A percentile compares a stretch with the other conserved stretches of the same genome.
Evolutionary conservation across 2,329 filamentous ascomycete species (phyloP).

Genomic region (Hypoxylon sp.): DNA sequence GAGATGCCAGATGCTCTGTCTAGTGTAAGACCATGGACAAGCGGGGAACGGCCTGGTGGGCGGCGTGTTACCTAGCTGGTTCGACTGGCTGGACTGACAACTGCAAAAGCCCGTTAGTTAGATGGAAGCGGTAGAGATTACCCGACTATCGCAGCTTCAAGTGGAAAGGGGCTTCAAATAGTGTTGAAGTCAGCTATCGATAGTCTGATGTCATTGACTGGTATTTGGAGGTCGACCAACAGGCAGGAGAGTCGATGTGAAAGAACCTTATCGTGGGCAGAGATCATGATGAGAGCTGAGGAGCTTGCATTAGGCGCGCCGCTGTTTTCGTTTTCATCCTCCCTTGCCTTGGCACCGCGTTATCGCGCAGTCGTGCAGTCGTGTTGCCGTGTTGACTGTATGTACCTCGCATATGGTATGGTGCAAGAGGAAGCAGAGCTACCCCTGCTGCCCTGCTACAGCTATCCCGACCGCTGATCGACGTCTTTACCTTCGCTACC

Average conservation of each 20-base stretch:
- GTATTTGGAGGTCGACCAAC: constrained; percentile 12
- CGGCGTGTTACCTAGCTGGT: constrained; percentile 5
- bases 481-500: too few species aligned
- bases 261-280: neutral
- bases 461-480: neutral
- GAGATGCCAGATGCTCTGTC: constrained; percentile 5
- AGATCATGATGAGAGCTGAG: neutral
- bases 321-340: constrained; percentile 30
- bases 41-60: constrained; percentile 12
- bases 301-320: neutral
- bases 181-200: constrained; percentile 17
- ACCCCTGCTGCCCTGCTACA: neutral
- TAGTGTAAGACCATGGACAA: neutral
- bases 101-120: constrained; percentile 12
- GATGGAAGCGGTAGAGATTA: constrained; percentile 20
- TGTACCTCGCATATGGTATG: too few species aligned
- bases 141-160: constrained; percentile 8
- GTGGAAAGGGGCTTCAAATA: constrained; percentile 20
- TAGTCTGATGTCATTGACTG: constrained; percentile 34
- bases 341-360: neutral
- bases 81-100: too few species aligned
- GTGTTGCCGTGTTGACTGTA: too few species aligned
- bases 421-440: neutral
- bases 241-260: constrained; percentile 16
- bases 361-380: neutral